Conservation (phyloP, 106 monocot genomes). For the Ottelia alismoides region DNA sequence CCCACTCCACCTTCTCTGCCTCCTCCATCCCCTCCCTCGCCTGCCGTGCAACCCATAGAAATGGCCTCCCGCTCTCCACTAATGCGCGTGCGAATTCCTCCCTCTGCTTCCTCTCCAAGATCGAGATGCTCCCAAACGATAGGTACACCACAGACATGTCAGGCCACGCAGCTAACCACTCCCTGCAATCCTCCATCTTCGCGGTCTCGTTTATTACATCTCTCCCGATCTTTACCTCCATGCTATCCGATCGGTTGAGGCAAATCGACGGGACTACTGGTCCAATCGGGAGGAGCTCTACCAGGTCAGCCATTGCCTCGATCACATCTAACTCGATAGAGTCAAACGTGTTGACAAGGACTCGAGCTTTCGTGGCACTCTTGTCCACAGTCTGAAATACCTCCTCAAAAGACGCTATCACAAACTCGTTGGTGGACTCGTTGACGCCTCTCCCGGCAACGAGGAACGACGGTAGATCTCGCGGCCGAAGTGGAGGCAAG, state of each 20-base stretch:
- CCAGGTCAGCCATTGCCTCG: background rate
- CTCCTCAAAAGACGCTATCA: background rate
- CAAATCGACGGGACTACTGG: conserved; percentile 12
- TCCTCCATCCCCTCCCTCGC: background rate
- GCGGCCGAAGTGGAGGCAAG: too few species aligned
- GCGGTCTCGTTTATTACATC: conserved; percentile 10
- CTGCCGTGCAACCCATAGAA: conserved; percentile 17
- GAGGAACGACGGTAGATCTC: conserved; percentile 34
- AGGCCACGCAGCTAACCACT: conserved; percentile 5
- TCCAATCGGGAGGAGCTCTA: conserved; percentile 24
- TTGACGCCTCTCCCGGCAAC: background rate
- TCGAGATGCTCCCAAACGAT: conserved; percentile 7
- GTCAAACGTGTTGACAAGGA: conserved; percentile 40
- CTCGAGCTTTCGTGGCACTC: conserved; percentile 1
- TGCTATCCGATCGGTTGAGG: background rate
- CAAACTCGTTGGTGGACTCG: background rate
- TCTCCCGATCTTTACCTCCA: background rate
- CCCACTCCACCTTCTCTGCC: conserved; percentile 1
- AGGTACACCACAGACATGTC: conserved; percentile 4
- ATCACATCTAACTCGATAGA: conserved; percentile 19
- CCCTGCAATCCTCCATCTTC: background rate
- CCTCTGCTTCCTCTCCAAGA: conserved; percentile 1
- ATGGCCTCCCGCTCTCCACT: conserved; percentile 2
- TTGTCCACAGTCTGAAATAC: background rate
- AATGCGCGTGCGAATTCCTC: conserved; percentile 9